These are phyloP conservation scores for Trypanosoma mega DNA, from an alignment of 208 protist genomes.

Conservation along the genomic window DNA sequence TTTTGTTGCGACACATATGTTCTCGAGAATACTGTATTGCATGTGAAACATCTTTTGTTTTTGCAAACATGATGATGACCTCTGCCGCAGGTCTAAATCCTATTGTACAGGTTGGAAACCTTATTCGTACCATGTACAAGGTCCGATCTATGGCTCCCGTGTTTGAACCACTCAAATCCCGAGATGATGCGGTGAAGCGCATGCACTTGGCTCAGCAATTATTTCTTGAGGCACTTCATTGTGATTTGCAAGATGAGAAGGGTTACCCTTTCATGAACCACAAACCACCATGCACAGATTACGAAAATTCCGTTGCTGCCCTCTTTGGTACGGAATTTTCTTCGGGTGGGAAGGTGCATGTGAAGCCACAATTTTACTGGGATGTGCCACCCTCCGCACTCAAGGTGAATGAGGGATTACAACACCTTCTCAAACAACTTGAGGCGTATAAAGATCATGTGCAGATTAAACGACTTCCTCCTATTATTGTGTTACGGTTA, in stretches of 20 bases:
- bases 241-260: conserved; percentile 78
- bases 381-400: conserved; percentile 85
- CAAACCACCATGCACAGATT: conserved; percentile 54
- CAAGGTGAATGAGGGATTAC: conserved; percentile 90
- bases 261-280: conserved; percentile 74
- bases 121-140: conserved; percentile 83
- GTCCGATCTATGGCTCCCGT: conserved; percentile 52
- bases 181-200: conserved; percentile 84
- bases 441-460: conserved; percentile 77
- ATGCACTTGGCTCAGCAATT: conserved; percentile 74
- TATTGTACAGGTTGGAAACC: conserved; percentile 81
- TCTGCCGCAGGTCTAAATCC: conserved; percentile 62
- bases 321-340: conserved; percentile 88
- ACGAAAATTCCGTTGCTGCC: conserved; percentile 63
- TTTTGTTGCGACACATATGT: conserved; percentile 82
- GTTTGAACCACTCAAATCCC: conserved; percentile 67
- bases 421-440: conserved; percentile 88
- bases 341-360: conserved; percentile 65
- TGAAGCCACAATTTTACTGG: conserved; percentile 86
- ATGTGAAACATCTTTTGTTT: conserved; percentile 87
- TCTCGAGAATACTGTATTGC: conserved; percentile 81
- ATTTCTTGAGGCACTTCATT: conserved; percentile 75
- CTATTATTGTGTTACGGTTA: conserved; percentile 87
- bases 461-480: conserved; percentile 82
- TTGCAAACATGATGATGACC: conserved; percentile 85